phyloP scores from a whole-genome alignment of 169 alveolate genomes.

The Plasmodium sp. region DNA sequence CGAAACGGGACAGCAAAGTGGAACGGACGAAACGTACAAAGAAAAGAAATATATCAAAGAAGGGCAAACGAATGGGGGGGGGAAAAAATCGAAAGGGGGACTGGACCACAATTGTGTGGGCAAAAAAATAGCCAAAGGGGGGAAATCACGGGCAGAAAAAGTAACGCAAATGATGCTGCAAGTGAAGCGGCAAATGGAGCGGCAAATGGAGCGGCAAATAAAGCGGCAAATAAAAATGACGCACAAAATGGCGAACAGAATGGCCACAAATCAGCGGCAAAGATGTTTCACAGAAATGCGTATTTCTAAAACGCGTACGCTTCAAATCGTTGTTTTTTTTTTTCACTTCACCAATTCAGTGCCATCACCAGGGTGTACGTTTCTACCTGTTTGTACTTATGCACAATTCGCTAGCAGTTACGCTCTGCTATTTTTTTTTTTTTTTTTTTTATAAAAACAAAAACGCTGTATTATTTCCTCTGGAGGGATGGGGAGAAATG shows the following conservation, averaged over 20 bases:
- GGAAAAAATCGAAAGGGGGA: neutral
- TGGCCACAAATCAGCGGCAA: neutral
- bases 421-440: neutral
- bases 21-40: neutral
- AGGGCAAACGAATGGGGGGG: neutral
- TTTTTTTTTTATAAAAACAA: neutral
- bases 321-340: neutral
- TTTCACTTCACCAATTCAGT: neutral
- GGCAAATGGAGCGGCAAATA: neutral
- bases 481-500: neutral
- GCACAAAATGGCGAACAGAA: neutral
- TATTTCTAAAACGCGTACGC: neutral
- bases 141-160: neutral
- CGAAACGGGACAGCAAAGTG: neutral
- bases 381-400: neutral
- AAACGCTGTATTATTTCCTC: neutral
- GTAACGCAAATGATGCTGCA: neutral
- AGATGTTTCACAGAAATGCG: neutral
- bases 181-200: neutral
- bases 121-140: neutral
- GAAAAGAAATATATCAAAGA: neutral
- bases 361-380: neutral
- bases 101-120: neutral
- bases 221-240: neutral
- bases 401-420: neutral